Evolutionary conservation across 2,329 filamentous ascomycete genomes (phyloP).

Genomic region (Capronia epimyces): DNA sequence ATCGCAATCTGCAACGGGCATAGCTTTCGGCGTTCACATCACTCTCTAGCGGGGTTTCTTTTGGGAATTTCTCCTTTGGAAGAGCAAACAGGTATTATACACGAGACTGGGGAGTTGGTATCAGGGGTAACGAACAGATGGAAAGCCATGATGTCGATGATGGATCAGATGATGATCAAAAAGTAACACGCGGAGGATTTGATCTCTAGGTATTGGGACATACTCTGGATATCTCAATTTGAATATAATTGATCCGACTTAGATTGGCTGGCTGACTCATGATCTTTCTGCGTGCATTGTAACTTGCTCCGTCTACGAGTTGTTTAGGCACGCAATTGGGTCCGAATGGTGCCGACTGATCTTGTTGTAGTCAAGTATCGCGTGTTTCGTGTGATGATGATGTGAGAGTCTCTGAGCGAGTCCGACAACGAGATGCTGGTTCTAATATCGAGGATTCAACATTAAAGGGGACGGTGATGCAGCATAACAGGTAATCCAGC

Average conservation of each 20-base stretch:
- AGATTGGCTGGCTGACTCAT: no score
- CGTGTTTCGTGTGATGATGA: no score
- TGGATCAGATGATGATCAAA: conserved; percentile 1
- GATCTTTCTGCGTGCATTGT: no score
- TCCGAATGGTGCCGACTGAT: no score
- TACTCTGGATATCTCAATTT: background rate
- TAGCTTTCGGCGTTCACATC: conserved; percentile 22
- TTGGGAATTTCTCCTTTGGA: conserved; percentile 1
- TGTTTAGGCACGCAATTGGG: no score
- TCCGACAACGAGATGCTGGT: no score
- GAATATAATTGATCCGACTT: background rate
- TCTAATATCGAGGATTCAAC: no score
- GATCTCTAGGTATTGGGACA: background rate
- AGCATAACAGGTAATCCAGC: no score
- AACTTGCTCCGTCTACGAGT: no score
- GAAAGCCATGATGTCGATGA: background rate
- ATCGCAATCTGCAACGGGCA: conserved; percentile 22
- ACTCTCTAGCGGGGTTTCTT: background rate
- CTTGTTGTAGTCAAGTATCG: no score
- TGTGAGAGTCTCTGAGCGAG: no score
- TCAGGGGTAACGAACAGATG: background rate
- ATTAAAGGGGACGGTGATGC: no score
- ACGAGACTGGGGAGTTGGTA: conserved; percentile 7
- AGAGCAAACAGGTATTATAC: conserved; percentile 8
- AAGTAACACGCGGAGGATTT: background rate